phyloP scores from a whole-genome alignment of 352 stramenopile species.

The Pythium graminicola region DNA sequence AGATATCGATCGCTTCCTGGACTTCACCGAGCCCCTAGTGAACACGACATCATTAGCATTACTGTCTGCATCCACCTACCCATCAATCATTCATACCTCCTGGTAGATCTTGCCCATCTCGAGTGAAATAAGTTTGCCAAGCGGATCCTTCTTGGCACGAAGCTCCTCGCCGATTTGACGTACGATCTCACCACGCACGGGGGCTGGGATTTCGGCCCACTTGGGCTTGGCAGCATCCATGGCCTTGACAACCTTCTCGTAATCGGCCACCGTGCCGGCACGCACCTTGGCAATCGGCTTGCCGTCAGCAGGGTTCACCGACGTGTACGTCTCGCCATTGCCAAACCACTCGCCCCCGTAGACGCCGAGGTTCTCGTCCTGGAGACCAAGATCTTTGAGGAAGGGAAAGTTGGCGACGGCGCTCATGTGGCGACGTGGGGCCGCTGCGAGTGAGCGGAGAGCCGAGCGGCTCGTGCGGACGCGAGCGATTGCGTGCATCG shows the following conservation, averaged over 20 bases:
- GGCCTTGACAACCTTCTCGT: slow-evolving; percentile 67
- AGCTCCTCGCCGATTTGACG: slow-evolving; percentile 89
- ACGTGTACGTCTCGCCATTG: slow-evolving; percentile 74
- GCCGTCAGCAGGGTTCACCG: slow-evolving; percentile 78
- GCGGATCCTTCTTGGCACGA: slow-evolving; percentile 81
- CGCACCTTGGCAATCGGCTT: slow-evolving; percentile 79
- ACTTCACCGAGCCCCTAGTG: slow-evolving; percentile 87
- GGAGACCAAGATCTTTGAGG: slow-evolving; percentile 69
- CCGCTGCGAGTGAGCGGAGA: slow-evolving; percentile 2
- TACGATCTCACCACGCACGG: slow-evolving; percentile 86
- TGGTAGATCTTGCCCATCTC: slow-evolving; percentile 94
- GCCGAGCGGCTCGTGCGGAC: slow-evolving; percentile 1
- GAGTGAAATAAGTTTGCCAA: slow-evolving; percentile 86
- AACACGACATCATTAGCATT: not conserved
- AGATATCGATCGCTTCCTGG: slow-evolving; percentile 93
- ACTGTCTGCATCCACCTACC: slow-evolving; percentile 16
- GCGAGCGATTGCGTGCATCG: slow-evolving; percentile 20
- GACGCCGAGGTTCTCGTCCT: slow-evolving; percentile 79
- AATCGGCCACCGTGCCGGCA: slow-evolving; percentile 76
- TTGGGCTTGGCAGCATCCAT: slow-evolving; percentile 81
- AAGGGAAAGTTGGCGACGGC: slow-evolving; percentile 60
- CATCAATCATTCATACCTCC: slow-evolving; percentile 27
- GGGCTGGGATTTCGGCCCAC: slow-evolving; percentile 84
- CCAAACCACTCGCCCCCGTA: slow-evolving; percentile 86
- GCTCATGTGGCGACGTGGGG: slow-evolving; percentile 32